Evolutionary conservation across 768 basidiomycete species (phyloP).

Genomic region (Mrakia hoshinonis): DNA sequence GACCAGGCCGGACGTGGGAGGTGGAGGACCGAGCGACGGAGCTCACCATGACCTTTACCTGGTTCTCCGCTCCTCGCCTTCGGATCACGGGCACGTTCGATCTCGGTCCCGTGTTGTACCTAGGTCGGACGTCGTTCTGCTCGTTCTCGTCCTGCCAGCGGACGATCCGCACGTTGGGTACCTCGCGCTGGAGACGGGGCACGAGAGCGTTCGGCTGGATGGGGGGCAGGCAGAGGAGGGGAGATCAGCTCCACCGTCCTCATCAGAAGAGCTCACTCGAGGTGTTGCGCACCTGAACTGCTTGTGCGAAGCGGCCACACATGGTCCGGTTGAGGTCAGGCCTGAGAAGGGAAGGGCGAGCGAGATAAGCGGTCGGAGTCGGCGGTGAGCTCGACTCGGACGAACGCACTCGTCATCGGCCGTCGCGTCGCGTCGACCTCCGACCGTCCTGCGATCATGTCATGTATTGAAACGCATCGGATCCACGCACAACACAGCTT

Average conservation of each 20-base stretch:
- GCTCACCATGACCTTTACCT: slow-evolving; percentile 38
- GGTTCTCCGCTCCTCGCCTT: slow-evolving; percentile 43
- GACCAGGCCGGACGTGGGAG: not conserved
- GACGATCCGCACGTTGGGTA: not conserved
- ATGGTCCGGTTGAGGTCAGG: not conserved
- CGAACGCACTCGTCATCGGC: too few relatives aligned
- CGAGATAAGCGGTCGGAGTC: too few relatives aligned
- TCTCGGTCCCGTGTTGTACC: slow-evolving; percentile 79
- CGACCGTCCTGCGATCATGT: too few relatives aligned
- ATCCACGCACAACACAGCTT: too few relatives aligned
- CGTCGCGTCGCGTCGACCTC: too few relatives aligned
- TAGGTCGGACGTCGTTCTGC: slow-evolving; percentile 19
- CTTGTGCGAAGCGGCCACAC: slow-evolving; percentile 19
- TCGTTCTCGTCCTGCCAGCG: slow-evolving; percentile 1
- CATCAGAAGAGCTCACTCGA: too few relatives aligned
- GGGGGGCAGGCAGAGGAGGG: too few relatives aligned
- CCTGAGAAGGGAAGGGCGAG: too few relatives aligned
- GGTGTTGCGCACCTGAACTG: not conserved
- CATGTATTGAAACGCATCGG: too few relatives aligned
- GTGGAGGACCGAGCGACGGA: slow-evolving; percentile 63
- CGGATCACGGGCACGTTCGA: slow-evolving; percentile 66
- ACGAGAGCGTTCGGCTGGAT: not conserved
- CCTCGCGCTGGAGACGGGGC: not conserved
- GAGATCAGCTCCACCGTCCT: not conserved
- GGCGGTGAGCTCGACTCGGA: too few relatives aligned